phyloP scores from a whole-genome alignment of 768 basidiomycete species.

The Austroboletus eburneus region DNA sequence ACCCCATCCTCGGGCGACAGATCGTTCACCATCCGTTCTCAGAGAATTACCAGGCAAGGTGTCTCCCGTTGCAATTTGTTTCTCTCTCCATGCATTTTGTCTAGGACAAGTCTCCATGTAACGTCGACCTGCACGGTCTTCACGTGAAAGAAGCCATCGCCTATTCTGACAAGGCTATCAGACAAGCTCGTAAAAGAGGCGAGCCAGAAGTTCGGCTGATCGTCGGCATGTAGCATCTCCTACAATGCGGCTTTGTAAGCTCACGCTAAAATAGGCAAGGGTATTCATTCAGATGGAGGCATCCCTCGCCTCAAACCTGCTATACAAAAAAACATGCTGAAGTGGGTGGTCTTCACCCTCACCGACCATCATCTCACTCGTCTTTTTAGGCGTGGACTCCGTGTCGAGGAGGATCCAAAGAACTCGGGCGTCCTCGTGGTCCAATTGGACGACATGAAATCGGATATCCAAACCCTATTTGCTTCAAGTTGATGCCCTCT shows the following conservation, averaged over 20 bases:
- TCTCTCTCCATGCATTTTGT: neutral
- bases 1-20: slow-evolving; percentile 11
- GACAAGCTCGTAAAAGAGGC: slow-evolving; percentile 57
- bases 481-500: too few species aligned
- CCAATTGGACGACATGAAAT: too few species aligned
- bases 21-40: neutral
- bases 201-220: slow-evolving; percentile 70
- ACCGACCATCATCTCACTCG: neutral
- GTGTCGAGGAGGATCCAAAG: slow-evolving; percentile 73
- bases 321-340: slow-evolving; percentile 75
- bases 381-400: slow-evolving; percentile 58
- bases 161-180: slow-evolving; percentile 70
- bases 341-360: too few species aligned
- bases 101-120: slow-evolving; percentile 59
- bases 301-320: slow-evolving; percentile 86
- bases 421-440: too few species aligned
- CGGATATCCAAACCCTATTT: too few species aligned
- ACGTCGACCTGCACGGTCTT: slow-evolving; percentile 88
- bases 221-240: slow-evolving; percentile 57
- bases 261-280: slow-evolving; percentile 57
- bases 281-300: slow-evolving; percentile 76
- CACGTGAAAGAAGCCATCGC: slow-evolving; percentile 94
- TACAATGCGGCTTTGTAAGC: neutral
- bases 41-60: slow-evolving; percentile 74
- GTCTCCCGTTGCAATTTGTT: too few species aligned